These are phyloP conservation scores for Mycena sp. DNA, from an alignment of 1,284 basidiomycete genomes.

Conservation along the genomic window DNA sequence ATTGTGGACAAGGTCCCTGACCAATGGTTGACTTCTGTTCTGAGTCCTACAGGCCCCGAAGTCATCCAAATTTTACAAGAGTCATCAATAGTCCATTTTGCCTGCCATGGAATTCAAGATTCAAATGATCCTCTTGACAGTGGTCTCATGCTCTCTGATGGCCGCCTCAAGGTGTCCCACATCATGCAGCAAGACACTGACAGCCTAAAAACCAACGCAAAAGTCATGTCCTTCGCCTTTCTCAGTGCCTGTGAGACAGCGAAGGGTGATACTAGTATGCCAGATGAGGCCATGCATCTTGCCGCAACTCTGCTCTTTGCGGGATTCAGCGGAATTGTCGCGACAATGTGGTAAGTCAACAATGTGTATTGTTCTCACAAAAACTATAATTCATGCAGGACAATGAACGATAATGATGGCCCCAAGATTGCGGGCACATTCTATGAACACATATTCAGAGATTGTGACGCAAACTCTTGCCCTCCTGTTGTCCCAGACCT, in stretches of 20 bases:
- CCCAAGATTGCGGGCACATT: too few relatives aligned
- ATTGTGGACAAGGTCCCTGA: background rate
- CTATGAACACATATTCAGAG: too few relatives aligned
- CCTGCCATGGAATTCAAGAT: background rate
- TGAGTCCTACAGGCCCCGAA: background rate
- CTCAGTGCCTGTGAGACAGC: slow-evolving; percentile 23
- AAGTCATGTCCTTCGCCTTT: background rate
- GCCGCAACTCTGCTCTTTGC: background rate
- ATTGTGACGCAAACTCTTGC: too few relatives aligned
- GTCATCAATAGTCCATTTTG: background rate
- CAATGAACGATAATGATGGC: background rate
- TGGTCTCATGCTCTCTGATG: slow-evolving; percentile 20
- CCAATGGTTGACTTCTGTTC: background rate
- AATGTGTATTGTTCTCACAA: background rate
- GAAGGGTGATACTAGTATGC: slow-evolving; percentile 5
- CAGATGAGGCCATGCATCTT: background rate
- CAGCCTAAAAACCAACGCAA: background rate
- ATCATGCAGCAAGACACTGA: background rate
- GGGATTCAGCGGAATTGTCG: background rate
- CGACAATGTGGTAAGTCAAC: background rate
- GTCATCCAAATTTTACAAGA: background rate
- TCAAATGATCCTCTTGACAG: background rate
- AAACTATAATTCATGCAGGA: background rate
- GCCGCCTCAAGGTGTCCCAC: background rate
- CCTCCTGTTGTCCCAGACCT: too few relatives aligned